Conservation (phyloP, 2,329 filamentous ascomycete species). For the Ophiostoma quercus region DNA sequence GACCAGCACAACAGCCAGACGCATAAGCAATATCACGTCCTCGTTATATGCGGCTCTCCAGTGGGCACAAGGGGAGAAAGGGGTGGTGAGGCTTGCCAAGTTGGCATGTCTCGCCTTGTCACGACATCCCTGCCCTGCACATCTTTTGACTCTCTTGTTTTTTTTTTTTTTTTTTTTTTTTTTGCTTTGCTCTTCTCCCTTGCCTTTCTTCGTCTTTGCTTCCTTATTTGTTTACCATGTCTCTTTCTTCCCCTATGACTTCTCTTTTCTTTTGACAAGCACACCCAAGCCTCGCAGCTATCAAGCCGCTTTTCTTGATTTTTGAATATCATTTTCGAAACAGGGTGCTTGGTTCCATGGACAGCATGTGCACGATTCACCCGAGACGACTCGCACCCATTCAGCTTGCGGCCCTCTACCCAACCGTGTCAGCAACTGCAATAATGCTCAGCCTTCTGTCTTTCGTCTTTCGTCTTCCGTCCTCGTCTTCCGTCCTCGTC, state of each 20-base stretch:
- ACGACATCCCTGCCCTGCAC: neutral
- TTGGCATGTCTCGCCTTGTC: slow-evolving; percentile 1
- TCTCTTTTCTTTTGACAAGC: neutral
- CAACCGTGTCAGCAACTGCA: slow-evolving; percentile 8
- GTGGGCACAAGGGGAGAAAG: neutral
- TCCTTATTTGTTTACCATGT: neutral
- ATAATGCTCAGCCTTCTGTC: neutral
- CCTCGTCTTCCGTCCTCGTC: neutral
- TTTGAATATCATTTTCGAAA: neutral
- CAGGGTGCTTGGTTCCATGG: neutral
- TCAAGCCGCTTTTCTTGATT: neutral
- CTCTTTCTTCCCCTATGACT: neutral
- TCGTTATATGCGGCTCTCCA: neutral
- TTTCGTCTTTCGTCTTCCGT: neutral
- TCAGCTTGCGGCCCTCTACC: neutral
- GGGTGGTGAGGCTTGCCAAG: slow-evolving; percentile 4
- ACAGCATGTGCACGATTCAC: neutral
- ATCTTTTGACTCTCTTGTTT: neutral
- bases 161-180: neutral
- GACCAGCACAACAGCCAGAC: neutral
- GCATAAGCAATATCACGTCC: neutral
- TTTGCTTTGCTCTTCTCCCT: neutral
- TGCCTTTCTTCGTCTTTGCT: neutral
- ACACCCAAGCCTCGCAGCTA: neutral
- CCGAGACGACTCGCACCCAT: neutral